A percentile compares a stretch with the other conserved stretches of the same genome.
Conservation (phyloP, 2,329 filamentous ascomycete genomes). For the Claviceps maximensis region DNA sequence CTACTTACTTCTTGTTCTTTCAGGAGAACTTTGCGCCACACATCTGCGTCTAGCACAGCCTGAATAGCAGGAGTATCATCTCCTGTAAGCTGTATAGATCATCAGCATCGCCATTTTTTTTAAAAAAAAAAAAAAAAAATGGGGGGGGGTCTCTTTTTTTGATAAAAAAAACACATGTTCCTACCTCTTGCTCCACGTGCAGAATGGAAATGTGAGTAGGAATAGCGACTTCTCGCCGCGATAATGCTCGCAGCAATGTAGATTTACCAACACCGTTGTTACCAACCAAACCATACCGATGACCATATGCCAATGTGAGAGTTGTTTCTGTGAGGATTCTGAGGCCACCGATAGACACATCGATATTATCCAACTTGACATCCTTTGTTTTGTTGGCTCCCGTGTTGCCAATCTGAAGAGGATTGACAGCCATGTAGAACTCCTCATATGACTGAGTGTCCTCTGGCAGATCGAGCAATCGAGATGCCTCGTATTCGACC, state of each 20-base stretch:
- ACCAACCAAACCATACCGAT: conserved; percentile 92
- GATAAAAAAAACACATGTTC: conserved; percentile 7
- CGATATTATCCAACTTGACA: conserved; percentile 93
- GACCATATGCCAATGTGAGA: conserved; percentile 79
- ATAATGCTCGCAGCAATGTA: conserved; percentile 83
- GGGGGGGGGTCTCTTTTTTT: not conserved
- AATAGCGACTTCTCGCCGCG: conserved; percentile 84
- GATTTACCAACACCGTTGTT: conserved; percentile 99
- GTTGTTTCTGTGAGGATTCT: conserved; percentile 86
- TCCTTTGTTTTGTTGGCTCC: conserved; percentile 88
- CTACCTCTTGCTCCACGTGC: conserved; percentile 92
- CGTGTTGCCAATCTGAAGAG: conserved; percentile 66
- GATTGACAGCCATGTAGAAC: conserved; percentile 99
- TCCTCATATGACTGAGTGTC: conserved; percentile 90
- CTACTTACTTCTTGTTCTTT: conserved; percentile 65
- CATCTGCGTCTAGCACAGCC: conserved; percentile 91
- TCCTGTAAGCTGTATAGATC: conserved; percentile 56
- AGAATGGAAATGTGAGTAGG: conserved; percentile 97
- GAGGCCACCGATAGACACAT: conserved; percentile 79
- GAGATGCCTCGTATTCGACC: conserved; percentile 93
- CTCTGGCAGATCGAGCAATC: conserved; percentile 70
- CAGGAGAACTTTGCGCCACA: conserved; percentile 93
- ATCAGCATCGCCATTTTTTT: conserved; percentile 6
- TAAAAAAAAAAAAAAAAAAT: too few relatives aligned
- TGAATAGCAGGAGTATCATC: conserved; percentile 93